Evolutionary conservation across 2,329 filamentous ascomycete species (phyloP), one percentile per base, ranked within the genome.

Genomic region (Tolypocladium cylindrosporum): DNA sequence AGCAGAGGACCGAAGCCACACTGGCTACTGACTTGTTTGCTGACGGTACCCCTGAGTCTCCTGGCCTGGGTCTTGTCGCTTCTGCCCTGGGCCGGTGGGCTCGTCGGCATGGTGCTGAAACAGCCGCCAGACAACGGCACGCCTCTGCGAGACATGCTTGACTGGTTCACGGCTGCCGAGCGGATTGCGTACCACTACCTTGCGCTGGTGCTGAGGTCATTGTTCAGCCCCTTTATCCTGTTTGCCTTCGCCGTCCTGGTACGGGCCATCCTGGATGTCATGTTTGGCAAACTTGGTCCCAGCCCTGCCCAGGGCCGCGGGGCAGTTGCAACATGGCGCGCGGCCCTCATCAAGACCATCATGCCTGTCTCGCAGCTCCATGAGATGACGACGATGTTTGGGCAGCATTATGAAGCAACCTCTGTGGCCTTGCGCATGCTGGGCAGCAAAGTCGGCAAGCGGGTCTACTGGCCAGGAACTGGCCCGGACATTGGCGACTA

Each of bases 391-490:
- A 71, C 73, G 39, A 68, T 83, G 24, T 79, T 82, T 59, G 81
- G 81, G 9, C 73, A 75, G 36, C 81, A 83, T 62, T 83, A 84
- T 62, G 80, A 82, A 60, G 72, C 75, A 11, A 83, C 80, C 1
- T 82, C 79, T 0, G 67, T 78, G 45, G 73, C 78, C 1, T 68
- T 81, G 9, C 72, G 81, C 16, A 68, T 77, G 58, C 68, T 83
- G 21, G 81, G 80, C n/a, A 77, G 74, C 16, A 77, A 75, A 63
- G 72, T 82, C 45, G 81, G 81, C 31, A 73, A 74, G 64, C 74
- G 77, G 5, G 76, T 83, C 0, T 83, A 83, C 66, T 83, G 81
- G 81, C 81, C 80, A 3, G 80, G 80, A 10, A 81, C 78, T 19
- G 80, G 80, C 0, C 81, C 80, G 1, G 70, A 68, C 1, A 76